Evolutionary conservation across 805 yeast genomes (phyloP).

Genomic region (Lipomyces chichibuensis): DNA sequence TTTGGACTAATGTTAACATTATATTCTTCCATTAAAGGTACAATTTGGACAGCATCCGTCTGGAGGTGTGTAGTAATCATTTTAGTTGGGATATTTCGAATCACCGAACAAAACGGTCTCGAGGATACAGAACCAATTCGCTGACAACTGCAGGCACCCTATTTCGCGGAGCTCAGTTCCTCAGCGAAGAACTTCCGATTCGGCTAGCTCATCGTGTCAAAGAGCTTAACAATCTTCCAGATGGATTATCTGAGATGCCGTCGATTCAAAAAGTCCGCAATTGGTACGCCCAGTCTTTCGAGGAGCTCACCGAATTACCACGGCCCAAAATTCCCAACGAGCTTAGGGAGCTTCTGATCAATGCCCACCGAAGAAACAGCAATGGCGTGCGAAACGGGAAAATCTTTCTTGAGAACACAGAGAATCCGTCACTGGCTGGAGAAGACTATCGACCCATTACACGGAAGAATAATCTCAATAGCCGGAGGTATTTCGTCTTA

Average conservation of each 20-base stretch:
- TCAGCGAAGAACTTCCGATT: conserved; percentile 75
- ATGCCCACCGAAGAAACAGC: conserved; percentile 18
- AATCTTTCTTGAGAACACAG: conserved; percentile 25
- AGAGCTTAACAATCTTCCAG: conserved; percentile 79
- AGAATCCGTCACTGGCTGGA: conserved; percentile 28
- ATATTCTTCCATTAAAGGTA: conserved; percentile 41
- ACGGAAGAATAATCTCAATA: conserved; percentile 10
- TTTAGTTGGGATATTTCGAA: background rate
- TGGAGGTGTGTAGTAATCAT: conserved; percentile 58
- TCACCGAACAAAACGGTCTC: background rate
- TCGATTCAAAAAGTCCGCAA: conserved; percentile 74
- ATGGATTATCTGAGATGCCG: conserved; percentile 71
- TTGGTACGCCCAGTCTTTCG: conserved; percentile 92
- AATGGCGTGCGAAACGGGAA: conserved; percentile 31
- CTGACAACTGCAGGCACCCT: conserved; percentile 29
- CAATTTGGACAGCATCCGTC: conserved; percentile 81
- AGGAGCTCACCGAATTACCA: conserved; percentile 69
- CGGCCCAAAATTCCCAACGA: conserved; percentile 57
- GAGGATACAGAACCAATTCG: background rate
- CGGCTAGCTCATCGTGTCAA: conserved; percentile 83
- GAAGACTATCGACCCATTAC: conserved; percentile 24
- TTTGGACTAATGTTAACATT: background rate
- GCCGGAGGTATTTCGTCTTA: conserved; percentile 53
- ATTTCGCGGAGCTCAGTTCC: conserved; percentile 78
- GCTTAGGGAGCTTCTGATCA: conserved; percentile 47